Evolutionary conservation across 2,329 filamentous ascomycete genomes (phyloP), one percentile per base, ranked within the genome.

Genomic region (Pseudofabraea citricarpa): DNA sequence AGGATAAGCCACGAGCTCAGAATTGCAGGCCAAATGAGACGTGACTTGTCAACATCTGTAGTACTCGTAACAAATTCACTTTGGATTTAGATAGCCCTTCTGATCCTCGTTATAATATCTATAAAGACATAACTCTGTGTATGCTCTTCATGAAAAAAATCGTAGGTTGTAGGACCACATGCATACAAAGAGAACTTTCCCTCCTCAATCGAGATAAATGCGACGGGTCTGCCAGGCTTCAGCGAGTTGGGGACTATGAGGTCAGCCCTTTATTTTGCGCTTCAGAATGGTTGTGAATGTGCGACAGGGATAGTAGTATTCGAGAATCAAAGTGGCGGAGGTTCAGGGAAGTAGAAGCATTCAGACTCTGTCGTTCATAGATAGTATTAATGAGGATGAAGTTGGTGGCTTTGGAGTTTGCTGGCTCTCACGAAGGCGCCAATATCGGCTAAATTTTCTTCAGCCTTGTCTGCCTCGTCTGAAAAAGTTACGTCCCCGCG

Each of bases 81-180:
- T 31, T 10, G 27, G 6, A 31, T 6, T 2, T 15, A 31, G 16
- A 10, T 31, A 31, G 10, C 10, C 9, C 10, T 10, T 31, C 27
- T 7, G 10, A 85, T 78, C 49, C 82, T 70, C 40, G 81, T 69
- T 46, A 85, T 72, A 47, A 85, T 82, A 64, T 86, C 81, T 16
- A 79, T 84, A 46, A 74, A 77, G 47, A 85, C 79, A 71, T 85
- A 85, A 62, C 85, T 85, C 46, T 80, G 67, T 8, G 80, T 81
- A 62, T 85, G 82, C 18, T 81, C 81, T 51, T 85, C 61, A 68
- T 85, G 82, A 39, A 77, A 69, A 64, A 84, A 78, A 56, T 85
- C 81, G 57, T 84, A 83, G 22, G 79, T 74, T 2, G 81, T 86
- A 27, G 81, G 81, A n/a, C 82, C 82, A 64, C 82, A 86, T 46